These are phyloP conservation scores for Inga leiocalycina DNA, from an alignment of 306 rosid genomes.

Conservation along the genomic window DNA sequence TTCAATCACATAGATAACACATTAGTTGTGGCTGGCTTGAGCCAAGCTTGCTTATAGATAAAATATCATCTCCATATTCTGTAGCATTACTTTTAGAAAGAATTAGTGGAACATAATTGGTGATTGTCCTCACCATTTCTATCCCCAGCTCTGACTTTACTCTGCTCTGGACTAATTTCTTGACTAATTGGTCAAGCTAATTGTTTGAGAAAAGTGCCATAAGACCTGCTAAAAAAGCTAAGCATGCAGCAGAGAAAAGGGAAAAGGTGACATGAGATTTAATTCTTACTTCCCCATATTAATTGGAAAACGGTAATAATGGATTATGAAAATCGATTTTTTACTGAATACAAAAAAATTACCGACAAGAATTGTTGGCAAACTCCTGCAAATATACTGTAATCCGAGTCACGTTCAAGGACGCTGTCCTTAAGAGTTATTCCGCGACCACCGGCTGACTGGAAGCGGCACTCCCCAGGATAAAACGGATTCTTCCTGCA, in stretches of 20 bases:
- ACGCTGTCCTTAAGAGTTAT: too few relatives aligned
- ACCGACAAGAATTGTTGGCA: not conserved
- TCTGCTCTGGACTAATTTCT: constrained; percentile 45
- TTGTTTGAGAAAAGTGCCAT: constrained; percentile 28
- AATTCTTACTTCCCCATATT: not conserved
- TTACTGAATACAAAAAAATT: not conserved
- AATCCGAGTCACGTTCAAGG: too few relatives aligned
- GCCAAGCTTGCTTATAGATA: constrained; percentile 36
- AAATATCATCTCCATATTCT: constrained; percentile 48
- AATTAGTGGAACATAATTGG: constrained; percentile 32
- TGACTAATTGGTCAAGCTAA: constrained; percentile 37
- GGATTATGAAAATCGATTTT: not conserved
- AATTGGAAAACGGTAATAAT: not conserved
- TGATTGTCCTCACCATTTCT: constrained; percentile 42
- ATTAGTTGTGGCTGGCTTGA: not conserved
- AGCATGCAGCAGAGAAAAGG: not conserved
- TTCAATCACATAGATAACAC: too few relatives aligned
- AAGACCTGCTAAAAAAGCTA: not conserved
- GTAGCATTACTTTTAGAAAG: constrained; percentile 37
- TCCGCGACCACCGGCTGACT: too few relatives aligned
- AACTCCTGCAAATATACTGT: too few relatives aligned
- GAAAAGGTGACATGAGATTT: not conserved
- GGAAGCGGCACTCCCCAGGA: too few relatives aligned
- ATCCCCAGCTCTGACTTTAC: constrained; percentile 31
- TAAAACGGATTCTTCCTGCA: too few relatives aligned